Evolutionary conservation across 176 grass and related monocot genomes (phyloP).

Genomic region (Eragrostis curvula): DNA sequence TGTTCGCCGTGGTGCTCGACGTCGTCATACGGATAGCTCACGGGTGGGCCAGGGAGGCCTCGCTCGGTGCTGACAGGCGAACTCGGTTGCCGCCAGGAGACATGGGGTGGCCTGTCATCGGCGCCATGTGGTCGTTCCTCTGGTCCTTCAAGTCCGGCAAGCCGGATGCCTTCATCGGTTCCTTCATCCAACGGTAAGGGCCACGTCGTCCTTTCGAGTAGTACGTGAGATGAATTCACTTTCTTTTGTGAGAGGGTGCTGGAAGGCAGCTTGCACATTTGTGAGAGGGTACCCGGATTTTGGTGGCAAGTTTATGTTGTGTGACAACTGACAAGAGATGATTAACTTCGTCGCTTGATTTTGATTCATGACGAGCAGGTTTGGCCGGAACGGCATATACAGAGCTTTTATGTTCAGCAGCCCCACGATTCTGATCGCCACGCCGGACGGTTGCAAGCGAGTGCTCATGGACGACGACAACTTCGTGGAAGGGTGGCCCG

Average conservation of each 20-base stretch:
- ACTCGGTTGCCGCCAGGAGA: conserved; percentile 72
- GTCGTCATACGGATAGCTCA: conserved; percentile 39
- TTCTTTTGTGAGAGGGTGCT: too few relatives aligned
- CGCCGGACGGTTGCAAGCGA: conserved; percentile 66
- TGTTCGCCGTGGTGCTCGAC: not conserved
- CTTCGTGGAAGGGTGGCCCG: conserved; percentile 78
- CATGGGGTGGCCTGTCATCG: conserved; percentile 83
- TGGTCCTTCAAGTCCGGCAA: conserved; percentile 74
- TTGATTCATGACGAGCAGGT: conserved; percentile 36
- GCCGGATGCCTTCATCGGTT: conserved; percentile 80
- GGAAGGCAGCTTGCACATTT: too few relatives aligned
- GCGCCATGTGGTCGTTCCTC: conserved; percentile 87
- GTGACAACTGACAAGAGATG: too few relatives aligned
- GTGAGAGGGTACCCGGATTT: too few relatives aligned
- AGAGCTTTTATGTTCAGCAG: conserved; percentile 86
- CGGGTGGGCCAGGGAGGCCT: conserved; percentile 45
- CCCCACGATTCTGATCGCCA: conserved; percentile 64
- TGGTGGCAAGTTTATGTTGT: too few relatives aligned
- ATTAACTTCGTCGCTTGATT: too few relatives aligned
- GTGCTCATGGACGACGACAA: conserved; percentile 83
- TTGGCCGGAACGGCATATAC: conserved; percentile 70
- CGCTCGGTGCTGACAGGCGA: conserved; percentile 41
- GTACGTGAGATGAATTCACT: too few relatives aligned
- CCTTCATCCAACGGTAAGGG: conserved; percentile 50
- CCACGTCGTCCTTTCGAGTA: too few relatives aligned